Base-by-base conservation (phyloP, 2,329 filamentous ascomycete genomes). In the Penicillium expansum region DNA sequence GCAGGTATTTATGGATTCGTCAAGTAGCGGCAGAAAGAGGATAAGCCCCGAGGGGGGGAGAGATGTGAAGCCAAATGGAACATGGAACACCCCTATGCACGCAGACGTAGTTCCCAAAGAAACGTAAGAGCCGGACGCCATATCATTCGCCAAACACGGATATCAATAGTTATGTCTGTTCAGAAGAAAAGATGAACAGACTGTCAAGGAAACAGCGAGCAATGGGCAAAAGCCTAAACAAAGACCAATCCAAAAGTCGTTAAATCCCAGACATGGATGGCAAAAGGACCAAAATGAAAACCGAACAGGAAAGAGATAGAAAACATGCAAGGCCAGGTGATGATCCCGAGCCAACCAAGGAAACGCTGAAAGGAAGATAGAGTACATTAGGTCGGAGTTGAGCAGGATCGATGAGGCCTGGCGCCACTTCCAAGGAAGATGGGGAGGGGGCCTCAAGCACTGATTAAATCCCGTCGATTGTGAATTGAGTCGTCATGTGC, bases 61-160 rank as follows among this genome's bases (percentile, higher is more conserved):
- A 60, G 53, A 61, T 48, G 62, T 59, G 50, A 60, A 60, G 57
- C 52, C 44, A 56, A 47, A 52, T 30, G 43, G 45, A 55, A 45
- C 52, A 60, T 49, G 43, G 39, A 62, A 50, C 51, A 58, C 51
- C 59, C 59, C 57, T 59, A 62, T 60, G 65, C 63, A 63, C 57
- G 56, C 57, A 57, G 55, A 66, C 60, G 56, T 55, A 63, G 57
- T 62, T 61, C 57, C 60, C 62, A 58, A 53, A 42, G 41, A 58
- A 68, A 64, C 57, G 41, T 67, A 61, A 58, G 64, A 68, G 44
- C 66, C 67, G 56, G 62, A 70, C 70, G 69, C 70, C 70, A 63
- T 63, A 61, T 62, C 67, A 67, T 62, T 71, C 67, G 68, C 69
- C 69, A 62, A 58, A 70, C 62, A 67, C 67, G 71, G 70, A 72